A percentile compares a stretch with the other conserved stretches of the same genome.
These are phyloP conservation scores for Yamadazyma sp. DNA, from an alignment of 1,139 yeast species.

Conservation along the genomic window DNA sequence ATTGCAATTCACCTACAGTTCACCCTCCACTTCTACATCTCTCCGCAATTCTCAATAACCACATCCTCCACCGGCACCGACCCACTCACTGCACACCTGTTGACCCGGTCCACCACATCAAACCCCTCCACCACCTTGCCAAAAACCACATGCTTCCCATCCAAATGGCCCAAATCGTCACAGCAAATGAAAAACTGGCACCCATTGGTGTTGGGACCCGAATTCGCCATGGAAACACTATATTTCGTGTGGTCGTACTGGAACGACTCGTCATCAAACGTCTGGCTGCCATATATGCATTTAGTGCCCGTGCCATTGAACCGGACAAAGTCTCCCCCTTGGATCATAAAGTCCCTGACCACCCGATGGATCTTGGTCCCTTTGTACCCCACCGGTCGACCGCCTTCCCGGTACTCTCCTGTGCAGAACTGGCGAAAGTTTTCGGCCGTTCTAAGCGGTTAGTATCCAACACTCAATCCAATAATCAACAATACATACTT, in stretches of 20 bases:
- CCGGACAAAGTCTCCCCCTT: constrained; percentile 37
- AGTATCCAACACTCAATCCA: no score
- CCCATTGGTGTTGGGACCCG: constrained; percentile 35
- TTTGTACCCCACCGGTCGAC: constrained; percentile 28
- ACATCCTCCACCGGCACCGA: constrained; percentile 27
- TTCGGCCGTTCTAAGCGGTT: constrained; percentile 40
- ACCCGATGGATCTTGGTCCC: constrained; percentile 29
- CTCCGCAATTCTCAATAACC: constrained; percentile 29
- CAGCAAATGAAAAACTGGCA: constrained; percentile 36
- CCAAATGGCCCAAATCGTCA: constrained; percentile 23
- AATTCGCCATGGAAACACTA: constrained; percentile 36
- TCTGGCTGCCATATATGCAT: constrained; percentile 21
- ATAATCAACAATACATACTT: constrained; percentile 26
- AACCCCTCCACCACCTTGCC: constrained; percentile 48
- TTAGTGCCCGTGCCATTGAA: constrained; percentile 48
- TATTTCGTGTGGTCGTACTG: constrained; percentile 23
- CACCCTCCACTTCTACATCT: no score
- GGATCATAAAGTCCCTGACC: constrained; percentile 30
- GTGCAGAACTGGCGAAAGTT: constrained; percentile 58
- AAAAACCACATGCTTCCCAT: constrained; percentile 58
- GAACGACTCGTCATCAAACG: constrained; percentile 36
- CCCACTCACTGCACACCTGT: constrained; percentile 19
- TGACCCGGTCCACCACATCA: constrained; percentile 14
- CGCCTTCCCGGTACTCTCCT: constrained; percentile 44
- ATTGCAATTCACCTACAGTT: no score